Evolutionary conservation across 768 basidiomycete species (phyloP), one percentile per base, ranked within the genome.

Genomic region (Leccinum subtestaceum): DNA sequence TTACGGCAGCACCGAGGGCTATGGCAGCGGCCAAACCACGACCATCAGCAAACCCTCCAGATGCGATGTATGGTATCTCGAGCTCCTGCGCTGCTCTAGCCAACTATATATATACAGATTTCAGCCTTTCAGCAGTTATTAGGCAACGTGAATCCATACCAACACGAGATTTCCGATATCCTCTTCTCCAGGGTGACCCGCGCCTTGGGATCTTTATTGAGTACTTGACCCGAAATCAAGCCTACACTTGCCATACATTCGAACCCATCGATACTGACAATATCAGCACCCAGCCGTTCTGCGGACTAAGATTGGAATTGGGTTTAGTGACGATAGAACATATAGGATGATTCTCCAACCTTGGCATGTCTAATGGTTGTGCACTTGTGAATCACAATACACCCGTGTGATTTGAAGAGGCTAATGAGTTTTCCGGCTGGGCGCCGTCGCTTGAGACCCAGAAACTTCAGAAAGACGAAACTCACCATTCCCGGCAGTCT

Each of bases 141-240:
- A 40, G 31, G 29, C n/a, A 31, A 43, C 12, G 7, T 12, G 23
- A 29, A 17, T 3, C 15, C 71, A 50, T 63, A 93, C 93, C 75
- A 97, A 74, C 3, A 97, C 89, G 23, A 96, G 67, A 4, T 89
- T 91, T 3, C 91, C 91, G 23, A 97, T 89, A 68, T 97, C 95
- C 46, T 96, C 91, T 69, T 97, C 95, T 61, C 95, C 95, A 17
- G 93, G 93, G 72, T 95, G 93, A 25, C 95, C 95, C 31, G 93
- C 95, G 68, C 92, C 91, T 93, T 67, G n/a, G 12, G 2, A 51
- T 21, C 4, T 15, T 45, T 58, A 60, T 65, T 61, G 60, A 53
- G 52, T 46, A 54, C 55, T 52, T 40, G 12, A 19, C 5, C 52
- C 11, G 25, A 27, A 53, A 43, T 55, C 38, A 38, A 25, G 25